Evolutionary conservation across 1,139 yeast genomes (phyloP).

Genomic region (Scheffersomyces cryptocercus): DNA sequence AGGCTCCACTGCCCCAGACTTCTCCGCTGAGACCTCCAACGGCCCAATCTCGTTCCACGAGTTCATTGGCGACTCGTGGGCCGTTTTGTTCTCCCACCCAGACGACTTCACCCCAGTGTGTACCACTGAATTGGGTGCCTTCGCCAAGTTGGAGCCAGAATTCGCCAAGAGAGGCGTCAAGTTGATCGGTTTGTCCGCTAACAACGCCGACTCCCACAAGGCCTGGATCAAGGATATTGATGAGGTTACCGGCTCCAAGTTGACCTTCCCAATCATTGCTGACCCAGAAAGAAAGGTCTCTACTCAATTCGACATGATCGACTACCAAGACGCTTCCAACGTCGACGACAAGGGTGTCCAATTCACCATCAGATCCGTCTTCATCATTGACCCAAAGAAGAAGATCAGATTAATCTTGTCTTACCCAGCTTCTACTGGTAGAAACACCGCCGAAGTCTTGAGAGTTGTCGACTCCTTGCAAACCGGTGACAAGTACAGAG

Average conservation of each 20-base stretch:
- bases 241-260: constrained; percentile 70
- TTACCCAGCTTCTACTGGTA: constrained; percentile 90
- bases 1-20: constrained; percentile 80
- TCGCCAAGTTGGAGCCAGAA: constrained; percentile 81
- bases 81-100: constrained; percentile 81
- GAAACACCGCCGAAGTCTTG: constrained; percentile 85
- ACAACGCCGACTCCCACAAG: constrained; percentile 67
- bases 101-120: constrained; percentile 90
- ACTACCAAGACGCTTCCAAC: constrained; percentile 82
- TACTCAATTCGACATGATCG: constrained; percentile 84
- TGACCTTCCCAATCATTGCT: constrained; percentile 84
- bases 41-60: constrained; percentile 83
- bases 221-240: constrained; percentile 88
- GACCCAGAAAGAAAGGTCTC: constrained; percentile 82
- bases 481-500: constrained; percentile 72
- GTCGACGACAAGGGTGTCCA: constrained; percentile 62
- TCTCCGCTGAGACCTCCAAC: constrained; percentile 72
- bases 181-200: constrained; percentile 78
- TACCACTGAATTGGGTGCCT: constrained; percentile 88
- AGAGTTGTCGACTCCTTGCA: constrained; percentile 87
- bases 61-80: constrained; percentile 80
- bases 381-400: constrained; percentile 83
- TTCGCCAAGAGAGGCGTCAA: constrained; percentile 75
- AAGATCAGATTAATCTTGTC: constrained; percentile 79
- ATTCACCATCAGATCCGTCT: constrained; percentile 85